Base-by-base conservation (phyloP, 2,329 filamentous ascomycete species). In the Aspergillaceae sp. region DNA sequence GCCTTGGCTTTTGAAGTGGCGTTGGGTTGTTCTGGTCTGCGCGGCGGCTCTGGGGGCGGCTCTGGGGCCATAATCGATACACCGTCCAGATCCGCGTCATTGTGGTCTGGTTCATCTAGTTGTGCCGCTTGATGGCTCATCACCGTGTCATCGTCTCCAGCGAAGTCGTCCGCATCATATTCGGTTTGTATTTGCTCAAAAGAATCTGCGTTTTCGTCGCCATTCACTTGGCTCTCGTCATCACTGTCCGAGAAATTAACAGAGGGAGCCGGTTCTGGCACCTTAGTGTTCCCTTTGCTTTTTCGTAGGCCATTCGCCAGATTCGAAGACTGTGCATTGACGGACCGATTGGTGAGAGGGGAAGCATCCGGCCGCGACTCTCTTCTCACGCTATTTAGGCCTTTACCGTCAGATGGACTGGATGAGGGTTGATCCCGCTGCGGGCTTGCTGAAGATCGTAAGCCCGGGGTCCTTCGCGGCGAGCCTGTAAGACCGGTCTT, bases 401-500 rank as follows among this genome's bases (percentile, higher is more conserved):
- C 51, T 49, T 64, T 60, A 42, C 57, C 60, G 47, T 67, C 58
- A 3, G 63, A 67, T 2, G 67, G 66, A 45, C 66, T 70, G 7
- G 67, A 67, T n/a, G 64, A 63, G n/a, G 55, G 47, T 2, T 56
- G 45, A 27, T 62, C 59, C 47, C 59, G 60, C 19, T 63, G 60
- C 10, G 58, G 60, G 30, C 64, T 62, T 38, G 68, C 65, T 4
- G 69, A 70, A n/a, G 69, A 71, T 51, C 64, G 64, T 45, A 72
- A 48, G 27, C 61, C 64, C 3, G 67, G 64, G 4, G 69, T 70
- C 48, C 67, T 62, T 40, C 69, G 66, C 3, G 71, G 66, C 37
- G 68, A 68, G 5, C 69, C 67, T 42, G 61, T 64, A 44, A 72
- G 54, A 28, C 65, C 62, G 19, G 65, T 65, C 56, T 74, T 75